Conservation (phyloP, 2,329 filamentous ascomycete species). For the Capronia epimyces region DNA sequence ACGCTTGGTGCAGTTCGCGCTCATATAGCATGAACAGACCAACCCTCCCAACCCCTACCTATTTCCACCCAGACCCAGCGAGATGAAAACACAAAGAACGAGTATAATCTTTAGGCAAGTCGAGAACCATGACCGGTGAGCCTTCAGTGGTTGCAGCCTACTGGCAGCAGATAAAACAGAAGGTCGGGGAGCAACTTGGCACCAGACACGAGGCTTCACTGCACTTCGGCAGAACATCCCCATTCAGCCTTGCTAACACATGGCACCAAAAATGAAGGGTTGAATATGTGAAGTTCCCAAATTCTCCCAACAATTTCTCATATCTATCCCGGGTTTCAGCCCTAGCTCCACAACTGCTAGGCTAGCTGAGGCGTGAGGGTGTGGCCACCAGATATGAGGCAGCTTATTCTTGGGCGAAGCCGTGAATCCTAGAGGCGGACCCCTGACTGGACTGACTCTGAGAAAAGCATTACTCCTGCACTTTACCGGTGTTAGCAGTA, state of each 20-base stretch:
- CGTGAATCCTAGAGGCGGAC: conserved; percentile 1
- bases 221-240: neutral
- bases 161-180: too few relatives aligned
- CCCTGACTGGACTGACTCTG: conserved; percentile 1
- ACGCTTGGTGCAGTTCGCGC: too few relatives aligned
- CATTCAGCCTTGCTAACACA: neutral
- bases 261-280: neutral
- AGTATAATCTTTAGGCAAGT: too few relatives aligned
- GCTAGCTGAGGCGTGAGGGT: conserved; percentile 1
- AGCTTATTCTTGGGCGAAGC: neutral
- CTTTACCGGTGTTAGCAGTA: neutral
- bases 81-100: too few relatives aligned
- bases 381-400: conserved; percentile 1
- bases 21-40: too few relatives aligned
- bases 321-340: conserved; percentile 1
- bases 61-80: too few relatives aligned
- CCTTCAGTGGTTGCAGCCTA: too few relatives aligned
- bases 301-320: neutral
- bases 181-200: too few relatives aligned
- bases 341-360: neutral
- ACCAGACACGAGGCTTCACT: neutral
- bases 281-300: neutral
- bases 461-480: neutral
- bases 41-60: too few relatives aligned
- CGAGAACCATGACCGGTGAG: too few relatives aligned